Percentiles rank a stretch among this genome's conserved stretches.
phyloP scores from a whole-genome alignment of 2,329 filamentous ascomycete genomes.

The Dothidotthia symphoricarpi region DNA sequence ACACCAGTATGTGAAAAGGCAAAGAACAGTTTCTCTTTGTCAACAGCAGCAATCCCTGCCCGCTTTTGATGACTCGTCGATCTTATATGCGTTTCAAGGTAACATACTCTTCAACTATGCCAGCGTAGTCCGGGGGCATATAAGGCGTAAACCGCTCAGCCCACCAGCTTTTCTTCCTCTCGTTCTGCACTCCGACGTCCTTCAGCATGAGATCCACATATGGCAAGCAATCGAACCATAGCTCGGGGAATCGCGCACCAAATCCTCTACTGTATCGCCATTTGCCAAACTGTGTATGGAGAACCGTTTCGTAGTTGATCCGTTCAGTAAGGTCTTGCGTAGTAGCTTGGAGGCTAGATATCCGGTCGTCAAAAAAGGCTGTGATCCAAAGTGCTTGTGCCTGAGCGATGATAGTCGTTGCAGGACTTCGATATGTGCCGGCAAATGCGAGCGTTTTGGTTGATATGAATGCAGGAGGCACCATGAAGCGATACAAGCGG shows the following conservation, averaged over 20 bases:
- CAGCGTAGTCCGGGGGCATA: constrained; percentile 25
- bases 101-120: constrained; percentile 24
- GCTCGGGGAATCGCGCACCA: constrained; percentile 29
- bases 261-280: constrained; percentile 34
- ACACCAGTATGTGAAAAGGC: background rate
- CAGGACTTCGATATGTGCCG: constrained; percentile 41
- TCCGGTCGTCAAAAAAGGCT: constrained; percentile 59
- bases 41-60: too few relatives aligned
- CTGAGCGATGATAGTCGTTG: constrained; percentile 38
- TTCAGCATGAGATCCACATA: constrained; percentile 32
- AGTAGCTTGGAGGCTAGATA: constrained; percentile 28
- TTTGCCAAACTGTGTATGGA: constrained; percentile 33
- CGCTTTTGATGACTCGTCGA: too few relatives aligned
- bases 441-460: constrained; percentile 43
- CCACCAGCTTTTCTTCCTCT: constrained; percentile 25
- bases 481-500: constrained; percentile 48
- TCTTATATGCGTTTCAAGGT: too few relatives aligned
- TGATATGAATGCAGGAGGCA: constrained; percentile 36
- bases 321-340: constrained; percentile 3
- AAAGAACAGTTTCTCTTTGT: too few relatives aligned
- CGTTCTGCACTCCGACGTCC: constrained; percentile 24
- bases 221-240: constrained; percentile 33
- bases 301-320: constrained; percentile 26
- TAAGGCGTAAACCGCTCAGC: constrained; percentile 25
- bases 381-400: constrained; percentile 50